phyloP scores from a whole-genome alignment of 164 flowering plant species.

The Litsea cubeba region DNA sequence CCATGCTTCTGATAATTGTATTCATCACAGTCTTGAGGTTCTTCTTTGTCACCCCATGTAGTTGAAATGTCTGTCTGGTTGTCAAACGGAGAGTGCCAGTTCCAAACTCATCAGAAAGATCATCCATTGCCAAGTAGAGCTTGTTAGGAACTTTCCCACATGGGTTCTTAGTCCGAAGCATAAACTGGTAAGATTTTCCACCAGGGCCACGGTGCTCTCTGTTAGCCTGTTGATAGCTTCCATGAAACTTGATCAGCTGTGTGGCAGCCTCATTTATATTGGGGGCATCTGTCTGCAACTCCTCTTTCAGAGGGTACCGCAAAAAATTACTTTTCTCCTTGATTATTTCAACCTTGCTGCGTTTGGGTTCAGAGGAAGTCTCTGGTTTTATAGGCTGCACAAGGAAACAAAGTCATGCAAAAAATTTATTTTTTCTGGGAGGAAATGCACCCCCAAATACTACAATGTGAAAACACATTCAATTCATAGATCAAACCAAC shows the following conservation, averaged over 20 bases:
- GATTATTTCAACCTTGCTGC: conserved; percentile 94
- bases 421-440: too few species aligned
- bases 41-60: conserved; percentile 91
- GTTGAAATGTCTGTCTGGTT: conserved; percentile 97
- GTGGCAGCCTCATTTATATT: conserved; percentile 84
- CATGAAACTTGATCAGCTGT: conserved; percentile 96
- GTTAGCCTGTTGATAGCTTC: conserved; percentile 89
- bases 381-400: conserved; percentile 80
- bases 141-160: conserved; percentile 88
- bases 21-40: conserved; percentile 94
- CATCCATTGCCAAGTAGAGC: conserved; percentile 93
- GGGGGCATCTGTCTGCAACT: conserved; percentile 75
- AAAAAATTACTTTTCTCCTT: conserved; percentile 91
- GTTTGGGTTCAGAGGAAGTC: conserved; percentile 54
- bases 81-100: conserved; percentile 94
- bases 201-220: conserved; percentile 70
- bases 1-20: conserved; percentile 77
- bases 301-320: conserved; percentile 95
- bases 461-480: not conserved
- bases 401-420: not conserved
- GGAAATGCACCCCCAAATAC: not conserved
- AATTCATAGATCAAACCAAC: not conserved
- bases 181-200: conserved; percentile 66
- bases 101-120: conserved; percentile 93
- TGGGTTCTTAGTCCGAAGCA: conserved; percentile 97